phyloP scores from a whole-genome alignment of 768 basidiomycete species.

The Leccinum ochraceum region DNA sequence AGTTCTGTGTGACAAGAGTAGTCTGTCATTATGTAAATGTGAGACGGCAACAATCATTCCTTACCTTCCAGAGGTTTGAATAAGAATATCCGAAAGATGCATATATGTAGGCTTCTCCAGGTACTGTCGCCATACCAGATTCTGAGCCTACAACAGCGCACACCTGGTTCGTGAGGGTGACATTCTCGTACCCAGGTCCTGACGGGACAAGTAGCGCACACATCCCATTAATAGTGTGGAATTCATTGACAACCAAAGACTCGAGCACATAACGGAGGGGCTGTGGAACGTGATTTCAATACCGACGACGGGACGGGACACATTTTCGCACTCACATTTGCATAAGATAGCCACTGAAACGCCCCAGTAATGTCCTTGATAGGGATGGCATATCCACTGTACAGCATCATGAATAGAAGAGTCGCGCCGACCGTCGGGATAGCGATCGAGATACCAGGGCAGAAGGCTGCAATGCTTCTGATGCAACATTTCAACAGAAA shows the following conservation, averaged over 20 bases:
- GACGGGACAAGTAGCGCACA: constrained; percentile 35
- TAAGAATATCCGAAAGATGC: constrained; percentile 31
- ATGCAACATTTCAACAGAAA: constrained; percentile 76
- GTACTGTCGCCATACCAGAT: constrained; percentile 41
- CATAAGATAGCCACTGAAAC: constrained; percentile 22
- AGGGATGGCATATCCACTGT: constrained; percentile 42
- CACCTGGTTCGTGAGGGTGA: constrained; percentile 38
- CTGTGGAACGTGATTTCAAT: constrained; percentile 32
- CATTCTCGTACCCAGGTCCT: constrained; percentile 37
- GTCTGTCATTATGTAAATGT: neutral
- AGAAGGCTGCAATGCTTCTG: constrained; percentile 59
- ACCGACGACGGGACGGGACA: constrained; percentile 34
- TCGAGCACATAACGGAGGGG: constrained; percentile 31
- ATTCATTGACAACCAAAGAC: constrained; percentile 49
- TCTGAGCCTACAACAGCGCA: constrained; percentile 45
- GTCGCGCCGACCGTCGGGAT: constrained; percentile 33
- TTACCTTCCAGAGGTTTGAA: constrained; percentile 38
- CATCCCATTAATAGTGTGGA: constrained; percentile 39
- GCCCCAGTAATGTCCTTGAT: constrained; percentile 4
- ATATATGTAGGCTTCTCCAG: constrained; percentile 42
- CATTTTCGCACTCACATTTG: constrained; percentile 34
- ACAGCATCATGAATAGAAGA: constrained; percentile 42
- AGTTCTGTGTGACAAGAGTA: no score
- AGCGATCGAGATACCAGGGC: constrained; percentile 54
- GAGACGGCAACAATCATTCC: constrained; percentile 21